Conservation (phyloP, 306 rosid genomes). For the Lathyrus sativus region DNA sequence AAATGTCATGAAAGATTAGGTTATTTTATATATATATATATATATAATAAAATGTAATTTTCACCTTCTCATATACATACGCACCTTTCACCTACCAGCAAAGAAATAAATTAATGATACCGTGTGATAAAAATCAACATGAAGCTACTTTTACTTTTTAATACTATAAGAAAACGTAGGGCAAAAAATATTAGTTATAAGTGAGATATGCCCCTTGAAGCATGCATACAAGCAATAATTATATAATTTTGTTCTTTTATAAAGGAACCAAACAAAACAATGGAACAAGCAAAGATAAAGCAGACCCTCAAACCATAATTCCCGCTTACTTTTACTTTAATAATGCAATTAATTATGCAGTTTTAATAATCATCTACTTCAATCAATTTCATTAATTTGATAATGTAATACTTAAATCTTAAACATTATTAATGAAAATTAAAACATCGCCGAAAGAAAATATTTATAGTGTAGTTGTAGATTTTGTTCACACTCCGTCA, state of each 20-base stretch:
- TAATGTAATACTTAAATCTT: background rate
- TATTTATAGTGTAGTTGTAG: background rate
- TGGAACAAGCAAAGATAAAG: conserved; percentile 11
- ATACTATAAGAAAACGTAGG: background rate
- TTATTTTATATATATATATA: too few species aligned
- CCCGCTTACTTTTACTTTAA: conserved; percentile 18
- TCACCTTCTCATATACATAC: background rate
- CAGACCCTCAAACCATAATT: conserved; percentile 1
- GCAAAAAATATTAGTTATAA: background rate
- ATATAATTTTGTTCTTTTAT: background rate
- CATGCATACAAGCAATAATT: conserved; percentile 34
- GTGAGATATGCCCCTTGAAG: background rate
- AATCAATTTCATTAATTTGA: background rate
- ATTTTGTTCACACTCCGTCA: conserved; percentile 1
- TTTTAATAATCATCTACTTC: conserved; percentile 3
- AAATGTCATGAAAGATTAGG: too few species aligned
- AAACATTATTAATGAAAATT: background rate
- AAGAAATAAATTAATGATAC: background rate
- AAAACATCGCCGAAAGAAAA: conserved; percentile 12
- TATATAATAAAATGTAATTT: background rate
- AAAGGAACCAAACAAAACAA: conserved; percentile 28
- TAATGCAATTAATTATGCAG: conserved; percentile 22
- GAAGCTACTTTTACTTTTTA: background rate
- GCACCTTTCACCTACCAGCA: background rate
- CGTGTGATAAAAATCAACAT: background rate